Evolutionary conservation across 176 grass and related monocot genomes (phyloP).

Genomic region (Rhipidocladum racemiflorum): DNA sequence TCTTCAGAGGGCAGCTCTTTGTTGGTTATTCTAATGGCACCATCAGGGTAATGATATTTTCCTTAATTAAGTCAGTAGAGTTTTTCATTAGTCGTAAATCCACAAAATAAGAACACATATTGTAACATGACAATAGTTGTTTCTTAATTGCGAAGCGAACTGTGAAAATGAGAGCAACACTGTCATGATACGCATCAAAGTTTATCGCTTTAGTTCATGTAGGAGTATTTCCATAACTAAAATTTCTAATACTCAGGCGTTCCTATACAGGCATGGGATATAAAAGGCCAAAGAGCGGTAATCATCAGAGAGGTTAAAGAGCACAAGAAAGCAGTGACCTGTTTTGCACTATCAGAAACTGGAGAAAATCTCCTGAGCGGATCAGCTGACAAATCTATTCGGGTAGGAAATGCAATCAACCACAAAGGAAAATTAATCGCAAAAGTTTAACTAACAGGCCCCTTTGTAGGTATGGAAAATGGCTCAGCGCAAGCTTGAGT

Average conservation of each 20-base stretch:
- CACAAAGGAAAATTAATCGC: neutral
- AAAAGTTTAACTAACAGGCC: neutral
- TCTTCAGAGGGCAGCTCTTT: conserved; percentile 87
- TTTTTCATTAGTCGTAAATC: conserved; percentile 7
- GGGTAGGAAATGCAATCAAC: conserved; percentile 52
- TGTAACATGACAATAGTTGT: neutral
- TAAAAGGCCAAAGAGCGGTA: conserved; percentile 73
- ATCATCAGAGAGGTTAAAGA: conserved; percentile 79
- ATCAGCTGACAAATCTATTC: conserved; percentile 89
- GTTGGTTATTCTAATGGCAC: conserved; percentile 78
- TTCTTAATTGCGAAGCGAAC: neutral
- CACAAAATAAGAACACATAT: conserved; percentile 7
- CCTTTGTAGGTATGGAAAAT: conserved; percentile 86
- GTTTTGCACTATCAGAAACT: conserved; percentile 73
- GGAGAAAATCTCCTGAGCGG: conserved; percentile 82
- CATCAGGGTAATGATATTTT: conserved; percentile 71
- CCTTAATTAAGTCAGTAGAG: conserved; percentile 31
- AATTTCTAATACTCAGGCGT: neutral
- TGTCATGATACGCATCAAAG: neutral
- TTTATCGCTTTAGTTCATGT: neutral
- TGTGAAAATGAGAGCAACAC: neutral
- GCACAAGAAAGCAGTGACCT: conserved; percentile 76
- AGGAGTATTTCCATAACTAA: conserved; percentile 11
- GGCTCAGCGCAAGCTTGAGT: conserved; percentile 73
- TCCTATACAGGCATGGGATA: conserved; percentile 83